Evolutionary conservation across 495 filamentous ascomycete species (phyloP).

Genomic region (Tricharina praecox): DNA sequence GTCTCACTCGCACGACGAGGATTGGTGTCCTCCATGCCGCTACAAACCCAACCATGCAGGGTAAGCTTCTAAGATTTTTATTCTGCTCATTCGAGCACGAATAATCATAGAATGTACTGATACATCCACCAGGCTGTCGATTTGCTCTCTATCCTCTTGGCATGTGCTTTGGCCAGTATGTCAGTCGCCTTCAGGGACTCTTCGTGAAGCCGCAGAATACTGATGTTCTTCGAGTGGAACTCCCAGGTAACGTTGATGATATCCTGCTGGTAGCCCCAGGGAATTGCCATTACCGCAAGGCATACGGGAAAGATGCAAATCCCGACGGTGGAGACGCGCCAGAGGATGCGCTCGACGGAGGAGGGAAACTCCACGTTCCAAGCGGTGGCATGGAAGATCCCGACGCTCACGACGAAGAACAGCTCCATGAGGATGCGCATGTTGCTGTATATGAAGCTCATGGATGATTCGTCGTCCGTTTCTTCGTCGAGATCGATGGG

Average conservation of each 20-base stretch:
- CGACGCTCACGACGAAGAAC: background rate
- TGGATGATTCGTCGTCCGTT: background rate
- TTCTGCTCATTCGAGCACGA: no score
- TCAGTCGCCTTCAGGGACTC: background rate
- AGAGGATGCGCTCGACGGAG: background rate
- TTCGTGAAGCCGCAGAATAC: background rate
- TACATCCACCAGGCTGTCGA: no score
- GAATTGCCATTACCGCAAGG: background rate
- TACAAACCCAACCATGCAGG: no score
- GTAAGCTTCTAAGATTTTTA: no score
- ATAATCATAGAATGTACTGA: no score
- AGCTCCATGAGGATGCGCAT: background rate
- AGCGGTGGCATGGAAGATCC: conserved; percentile 9
- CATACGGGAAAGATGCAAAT: conserved; percentile 7
- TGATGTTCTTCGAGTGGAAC: background rate
- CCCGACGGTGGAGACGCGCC: conserved; percentile 7
- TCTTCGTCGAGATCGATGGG: background rate
- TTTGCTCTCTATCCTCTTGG: no score
- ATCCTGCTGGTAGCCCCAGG: background rate
- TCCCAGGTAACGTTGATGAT: background rate
- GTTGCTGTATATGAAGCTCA: background rate
- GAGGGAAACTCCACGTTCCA: conserved; percentile 8
- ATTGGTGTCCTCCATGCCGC: no score
- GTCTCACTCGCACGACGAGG: no score
- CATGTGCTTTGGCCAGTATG: background rate